Base-by-base conservation (phyloP, 768 basidiomycete genomes). In the Amanita molliuscula region DNA sequence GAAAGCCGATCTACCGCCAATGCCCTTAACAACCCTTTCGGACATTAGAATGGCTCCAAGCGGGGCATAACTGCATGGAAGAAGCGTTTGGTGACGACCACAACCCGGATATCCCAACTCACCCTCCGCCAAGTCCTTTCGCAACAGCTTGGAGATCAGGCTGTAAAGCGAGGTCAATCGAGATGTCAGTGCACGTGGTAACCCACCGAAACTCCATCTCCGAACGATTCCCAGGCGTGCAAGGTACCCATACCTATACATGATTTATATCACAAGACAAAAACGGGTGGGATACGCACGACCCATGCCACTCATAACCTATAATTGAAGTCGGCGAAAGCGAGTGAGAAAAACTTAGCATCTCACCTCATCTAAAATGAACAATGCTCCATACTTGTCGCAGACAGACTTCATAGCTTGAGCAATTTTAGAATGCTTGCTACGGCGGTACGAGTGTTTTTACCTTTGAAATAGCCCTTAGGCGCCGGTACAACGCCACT, bases 101-200 rank as follows among this genome's bases (percentile, higher is more conserved):
- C 15, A 35, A 33, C 44, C n/a, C 28, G 16, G 38, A 3, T 50
- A 33, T 5, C 60, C 76, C 56, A 61, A 88, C 81, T 56, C 62
- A 88, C 81, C 91, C 91, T 65, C 89, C 91, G 43, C 88, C 90
- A 6, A 94, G 76, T 11, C 91, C 89, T 63, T 95, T 94, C 1
- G 90, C 92, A 26, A 93, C 74, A 6, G 88, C 86, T 65, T 94
- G 90, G 26, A 94, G 72, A 65, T 94, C 91, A 35, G 92, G 91
- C 74, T 75, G 53, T 1, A 50, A 21, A 53, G 15, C 31, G 4
- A 29, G 15, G 33, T 42, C 47, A 28, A 49, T 42, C 50, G 13
- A 16, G 1, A 47, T 4, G 29, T 28, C n/a, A 23, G 35, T 54
- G 15, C 18, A 13, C 34, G 9, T 6, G 36, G 47, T 47, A 16